phyloP scores from a whole-genome alignment of 805 yeast genomes.

The Wickerhamiella siamensis region DNA sequence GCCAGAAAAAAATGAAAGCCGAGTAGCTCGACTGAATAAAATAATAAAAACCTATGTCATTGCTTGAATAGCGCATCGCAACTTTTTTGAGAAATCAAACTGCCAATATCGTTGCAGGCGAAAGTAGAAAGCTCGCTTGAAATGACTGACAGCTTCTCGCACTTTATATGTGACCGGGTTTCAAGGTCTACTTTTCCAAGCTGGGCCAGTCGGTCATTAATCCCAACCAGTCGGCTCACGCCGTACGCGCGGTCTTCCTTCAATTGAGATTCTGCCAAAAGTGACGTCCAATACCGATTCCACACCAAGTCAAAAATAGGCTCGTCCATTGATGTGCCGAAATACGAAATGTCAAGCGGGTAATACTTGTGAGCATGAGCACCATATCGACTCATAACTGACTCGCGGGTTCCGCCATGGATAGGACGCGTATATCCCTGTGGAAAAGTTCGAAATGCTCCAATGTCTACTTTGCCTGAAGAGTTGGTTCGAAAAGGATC shows the following conservation, averaged over 20 bases:
- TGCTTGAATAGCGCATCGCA: neutral
- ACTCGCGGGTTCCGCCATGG: neutral
- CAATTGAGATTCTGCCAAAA: slow-evolving; percentile 4
- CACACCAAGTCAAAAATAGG: slow-evolving; percentile 25
- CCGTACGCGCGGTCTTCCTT: neutral
- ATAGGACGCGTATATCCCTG: neutral
- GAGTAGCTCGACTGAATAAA: neutral
- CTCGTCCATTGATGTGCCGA: slow-evolving; percentile 38
- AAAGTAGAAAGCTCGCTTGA: neutral
- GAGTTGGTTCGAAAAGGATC: slow-evolving; percentile 91
- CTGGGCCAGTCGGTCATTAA: neutral
- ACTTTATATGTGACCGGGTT: neutral
- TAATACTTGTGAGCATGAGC: slow-evolving; percentile 58
- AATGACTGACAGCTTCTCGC: neutral
- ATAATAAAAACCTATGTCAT: neutral
- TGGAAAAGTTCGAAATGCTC: slow-evolving; percentile 59
- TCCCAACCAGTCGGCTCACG: neutral
- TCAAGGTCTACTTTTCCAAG: neutral
- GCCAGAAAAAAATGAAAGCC: neutral
- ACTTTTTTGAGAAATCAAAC: neutral
- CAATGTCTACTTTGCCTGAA: slow-evolving; percentile 92
- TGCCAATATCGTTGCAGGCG: neutral
- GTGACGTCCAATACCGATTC: slow-evolving; percentile 10
- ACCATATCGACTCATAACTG: slow-evolving; percentile 32
- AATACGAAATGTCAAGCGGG: slow-evolving; percentile 46